Percentiles rank a stretch among this genome's conserved stretches.
Conservation (phyloP, 2,329 filamentous ascomycete species). For the Calonectria henricotiae region DNA sequence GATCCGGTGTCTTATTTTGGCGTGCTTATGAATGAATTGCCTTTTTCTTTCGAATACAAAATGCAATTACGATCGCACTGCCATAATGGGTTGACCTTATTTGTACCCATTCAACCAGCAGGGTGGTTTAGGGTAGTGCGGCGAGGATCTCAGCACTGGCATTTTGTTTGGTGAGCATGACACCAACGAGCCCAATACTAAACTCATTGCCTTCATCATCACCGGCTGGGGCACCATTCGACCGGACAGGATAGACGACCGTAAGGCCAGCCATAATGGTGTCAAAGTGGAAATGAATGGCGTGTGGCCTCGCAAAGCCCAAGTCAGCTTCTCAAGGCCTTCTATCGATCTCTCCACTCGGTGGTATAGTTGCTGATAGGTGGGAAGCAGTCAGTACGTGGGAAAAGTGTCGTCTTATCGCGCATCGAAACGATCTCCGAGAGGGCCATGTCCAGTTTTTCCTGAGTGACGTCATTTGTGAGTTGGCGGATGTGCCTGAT, state of each 20-base stretch:
- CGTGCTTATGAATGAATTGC: too few relatives aligned
- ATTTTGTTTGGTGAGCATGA: too few relatives aligned
- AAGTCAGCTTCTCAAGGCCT: slow-evolving; percentile 9
- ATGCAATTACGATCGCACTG: too few relatives aligned
- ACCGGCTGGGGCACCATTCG: slow-evolving; percentile 5
- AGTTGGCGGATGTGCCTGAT: slow-evolving; percentile 10
- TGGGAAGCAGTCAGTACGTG: not conserved
- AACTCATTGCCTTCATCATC: slow-evolving; percentile 13
- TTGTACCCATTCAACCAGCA: too few relatives aligned
- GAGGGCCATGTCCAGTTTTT: not conserved
- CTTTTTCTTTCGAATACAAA: too few relatives aligned
- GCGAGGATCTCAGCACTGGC: too few relatives aligned
- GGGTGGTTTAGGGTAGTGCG: too few relatives aligned
- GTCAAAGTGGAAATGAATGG: not conserved
- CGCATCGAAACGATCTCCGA: not conserved
- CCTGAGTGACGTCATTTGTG: slow-evolving; percentile 2
- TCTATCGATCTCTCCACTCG: not conserved
- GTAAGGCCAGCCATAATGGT: not conserved
- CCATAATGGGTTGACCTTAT: too few relatives aligned
- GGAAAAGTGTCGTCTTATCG: slow-evolving; percentile 8
- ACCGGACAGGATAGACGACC: not conserved
- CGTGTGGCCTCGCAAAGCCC: not conserved
- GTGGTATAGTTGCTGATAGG: slow-evolving; percentile 9
- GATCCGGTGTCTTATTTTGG: too few relatives aligned
- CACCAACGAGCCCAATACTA: not conserved